These are phyloP conservation scores for Xylaria hypoxylon DNA, from an alignment of 2,329 filamentous ascomycete genomes.

Conservation along the genomic window DNA sequence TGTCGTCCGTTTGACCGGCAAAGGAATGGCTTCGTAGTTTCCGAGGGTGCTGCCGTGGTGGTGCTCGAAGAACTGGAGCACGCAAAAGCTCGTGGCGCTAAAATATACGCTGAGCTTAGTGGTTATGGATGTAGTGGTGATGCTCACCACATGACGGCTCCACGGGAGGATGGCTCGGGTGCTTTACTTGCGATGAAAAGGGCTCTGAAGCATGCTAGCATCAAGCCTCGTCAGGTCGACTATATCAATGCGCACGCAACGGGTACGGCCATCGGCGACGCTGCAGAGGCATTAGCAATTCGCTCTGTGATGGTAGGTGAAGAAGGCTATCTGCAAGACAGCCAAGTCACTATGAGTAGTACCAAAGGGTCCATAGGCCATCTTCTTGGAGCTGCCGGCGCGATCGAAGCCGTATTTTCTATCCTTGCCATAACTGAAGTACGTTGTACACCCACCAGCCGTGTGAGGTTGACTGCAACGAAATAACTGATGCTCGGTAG, in stretches of 20 bases:
- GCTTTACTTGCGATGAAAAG: constrained; percentile 87
- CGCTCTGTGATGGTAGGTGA: constrained; percentile 79
- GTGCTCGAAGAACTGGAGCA: constrained; percentile 92
- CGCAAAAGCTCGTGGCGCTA: constrained; percentile 80
- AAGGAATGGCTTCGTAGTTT: constrained; percentile 88
- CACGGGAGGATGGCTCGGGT: constrained; percentile 82
- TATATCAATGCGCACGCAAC: constrained; percentile 98
- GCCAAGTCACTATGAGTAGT: constrained; percentile 84
- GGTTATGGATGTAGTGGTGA: constrained; percentile 94
- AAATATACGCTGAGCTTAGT: constrained; percentile 87
- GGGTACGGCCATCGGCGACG: constrained; percentile 85
- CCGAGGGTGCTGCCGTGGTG: constrained; percentile 89
- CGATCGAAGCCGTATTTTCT: constrained; percentile 88
- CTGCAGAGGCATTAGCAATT: constrained; percentile 88
- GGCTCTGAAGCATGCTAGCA: constrained; percentile 77
- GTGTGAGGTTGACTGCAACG: background rate
- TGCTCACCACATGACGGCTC: constrained; percentile 93
- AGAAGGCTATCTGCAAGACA: constrained; percentile 70
- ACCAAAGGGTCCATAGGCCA: constrained; percentile 95
- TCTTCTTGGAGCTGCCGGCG: constrained; percentile 89
- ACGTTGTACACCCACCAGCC: constrained; percentile 51
- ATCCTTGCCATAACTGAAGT: constrained; percentile 84
- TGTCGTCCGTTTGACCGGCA: constrained; percentile 88
- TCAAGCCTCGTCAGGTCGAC: constrained; percentile 78
- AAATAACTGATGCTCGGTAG: constrained; percentile 58